Percentiles rank a stretch among this genome's conserved stretches.
Evolutionary conservation across 1,139 yeast genomes (phyloP).

Genomic region (Geotrichum candidum): DNA sequence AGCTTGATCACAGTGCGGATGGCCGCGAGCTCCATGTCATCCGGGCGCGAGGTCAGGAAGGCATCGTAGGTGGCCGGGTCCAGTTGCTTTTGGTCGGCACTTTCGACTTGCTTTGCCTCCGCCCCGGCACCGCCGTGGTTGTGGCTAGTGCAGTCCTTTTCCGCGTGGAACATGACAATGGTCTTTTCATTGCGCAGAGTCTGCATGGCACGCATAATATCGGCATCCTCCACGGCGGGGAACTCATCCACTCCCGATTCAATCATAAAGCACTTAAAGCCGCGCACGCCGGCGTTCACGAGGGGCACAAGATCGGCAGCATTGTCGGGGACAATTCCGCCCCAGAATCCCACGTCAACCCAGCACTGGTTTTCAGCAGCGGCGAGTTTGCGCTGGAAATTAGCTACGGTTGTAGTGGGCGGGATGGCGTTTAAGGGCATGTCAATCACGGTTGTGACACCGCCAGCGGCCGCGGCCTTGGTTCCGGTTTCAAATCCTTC

Average conservation of each 20-base stretch:
- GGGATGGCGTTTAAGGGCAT: slow-evolving; percentile 96
- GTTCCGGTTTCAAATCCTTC: slow-evolving; percentile 94
- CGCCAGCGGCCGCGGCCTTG: slow-evolving; percentile 86
- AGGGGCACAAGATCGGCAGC: slow-evolving; percentile 60
- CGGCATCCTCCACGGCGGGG: slow-evolving; percentile 63
- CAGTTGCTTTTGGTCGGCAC: slow-evolving; percentile 5
- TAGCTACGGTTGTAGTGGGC: slow-evolving; percentile 79
- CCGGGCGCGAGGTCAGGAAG: slow-evolving; percentile 81
- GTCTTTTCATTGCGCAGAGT: slow-evolving; percentile 57
- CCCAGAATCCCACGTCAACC: slow-evolving; percentile 96
- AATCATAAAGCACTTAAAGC: slow-evolving; percentile 84
- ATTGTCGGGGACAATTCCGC: slow-evolving; percentile 81
- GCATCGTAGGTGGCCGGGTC: slow-evolving; percentile 54
- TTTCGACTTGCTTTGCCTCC: neutral
- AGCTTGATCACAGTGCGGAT: slow-evolving; percentile 62
- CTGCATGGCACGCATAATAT: slow-evolving; percentile 60
- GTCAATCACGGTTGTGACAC: slow-evolving; percentile 93
- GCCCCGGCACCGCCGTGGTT: slow-evolving; percentile 24
- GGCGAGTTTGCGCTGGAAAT: slow-evolving; percentile 61
- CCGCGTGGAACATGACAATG: slow-evolving; percentile 87
- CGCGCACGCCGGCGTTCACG: slow-evolving; percentile 78
- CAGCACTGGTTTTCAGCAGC: slow-evolving; percentile 81
- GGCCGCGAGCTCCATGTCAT: slow-evolving; percentile 77
- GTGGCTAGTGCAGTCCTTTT: slow-evolving; percentile 29
- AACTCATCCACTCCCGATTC: slow-evolving; percentile 92